Percentiles rank a stretch among this genome's conserved stretches.
Conservation (phyloP, 257 asterid species). For the Asclepias syriaca region DNA sequence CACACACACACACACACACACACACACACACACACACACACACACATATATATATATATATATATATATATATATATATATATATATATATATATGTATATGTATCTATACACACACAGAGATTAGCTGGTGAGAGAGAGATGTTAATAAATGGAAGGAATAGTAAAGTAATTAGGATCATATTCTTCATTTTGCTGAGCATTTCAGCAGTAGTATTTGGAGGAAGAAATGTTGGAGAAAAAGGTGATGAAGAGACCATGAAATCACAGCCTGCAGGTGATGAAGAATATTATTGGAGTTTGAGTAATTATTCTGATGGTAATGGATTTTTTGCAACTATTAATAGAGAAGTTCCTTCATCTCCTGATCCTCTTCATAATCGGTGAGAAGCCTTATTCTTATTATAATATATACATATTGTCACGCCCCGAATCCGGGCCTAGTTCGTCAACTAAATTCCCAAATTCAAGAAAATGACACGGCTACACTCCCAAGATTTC, state of each 20-base stretch:
- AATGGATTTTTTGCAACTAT: slow-evolving; percentile 26
- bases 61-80: too few species aligned
- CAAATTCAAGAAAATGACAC: too few species aligned
- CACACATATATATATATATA: background rate
- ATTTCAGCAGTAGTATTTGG: slow-evolving; percentile 21
- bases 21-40: too few species aligned
- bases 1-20: too few species aligned
- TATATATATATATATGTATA: too few species aligned
- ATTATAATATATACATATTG: too few species aligned
- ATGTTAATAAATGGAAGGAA: slow-evolving; percentile 15
- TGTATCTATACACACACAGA: too few species aligned
- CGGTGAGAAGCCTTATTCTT: slow-evolving; percentile 1
- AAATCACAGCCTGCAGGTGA: background rate
- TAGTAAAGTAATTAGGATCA: slow-evolving; percentile 8
- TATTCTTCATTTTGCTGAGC: slow-evolving; percentile 21
- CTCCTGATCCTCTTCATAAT: slow-evolving; percentile 45
- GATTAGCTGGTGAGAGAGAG: background rate
- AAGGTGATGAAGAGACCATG: background rate
- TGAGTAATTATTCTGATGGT: background rate
- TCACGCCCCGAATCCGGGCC: too few species aligned
- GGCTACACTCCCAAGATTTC: too few species aligned
- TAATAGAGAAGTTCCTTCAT: slow-evolving; percentile 39
- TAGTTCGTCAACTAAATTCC: too few species aligned
- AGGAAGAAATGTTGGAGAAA: slow-evolving; percentile 22
- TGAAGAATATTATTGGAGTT: background rate